Evolutionary conservation across 2,329 filamentous ascomycete genomes (phyloP), one percentile per base, ranked within the genome.

Genomic region (Xylaria multiplex): DNA sequence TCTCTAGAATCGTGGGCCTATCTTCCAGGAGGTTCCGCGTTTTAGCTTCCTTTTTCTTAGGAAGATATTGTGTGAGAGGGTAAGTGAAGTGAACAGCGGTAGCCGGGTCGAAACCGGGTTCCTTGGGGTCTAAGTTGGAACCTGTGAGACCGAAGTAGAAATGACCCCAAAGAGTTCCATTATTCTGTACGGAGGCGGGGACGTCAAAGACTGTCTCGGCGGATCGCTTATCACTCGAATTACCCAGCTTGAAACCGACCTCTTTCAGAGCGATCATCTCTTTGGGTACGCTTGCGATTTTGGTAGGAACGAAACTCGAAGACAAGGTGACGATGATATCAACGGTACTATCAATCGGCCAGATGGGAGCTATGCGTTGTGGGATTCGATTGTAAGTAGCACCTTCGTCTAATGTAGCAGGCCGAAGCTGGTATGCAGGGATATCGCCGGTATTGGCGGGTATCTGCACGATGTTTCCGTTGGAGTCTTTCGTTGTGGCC

Each of bases 131-230:
- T 37, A 97, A 82, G 62, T 87, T 84, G 65, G 88, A 87, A 59
- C 94, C 95, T 9, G 89, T 82, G 70, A 97, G 87, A 11, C 89
- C 93, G 67, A 98, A 83, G 74, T 93, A 97, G 79, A 98, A 96
- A 79, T 99, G 96, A 2, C 92, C 95, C 89, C 93, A 97, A 9
- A 99, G 86, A 1, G 95, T 97, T 40, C 93, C 93, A 77, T 98
- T 98, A 71, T 93, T 86, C 83, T 97, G 94, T 0, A 97, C 93
- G 48, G 88, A 84, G 68, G 84, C 83, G 2, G 96, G 95, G 3
- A 98, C 89, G 2, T 84, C 81, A 76, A 99, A 93, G 43, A 84
- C 90, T 6, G 91, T 92, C 71, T 95, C 90, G 64, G 94, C 85
- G 61, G 90, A 85, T 64, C 96, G 88, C 75, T 86, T 90, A 74